Evolutionary conservation across 192 early-diverging fungal genomes (phyloP).

Genomic region (Coemansia sp.): DNA sequence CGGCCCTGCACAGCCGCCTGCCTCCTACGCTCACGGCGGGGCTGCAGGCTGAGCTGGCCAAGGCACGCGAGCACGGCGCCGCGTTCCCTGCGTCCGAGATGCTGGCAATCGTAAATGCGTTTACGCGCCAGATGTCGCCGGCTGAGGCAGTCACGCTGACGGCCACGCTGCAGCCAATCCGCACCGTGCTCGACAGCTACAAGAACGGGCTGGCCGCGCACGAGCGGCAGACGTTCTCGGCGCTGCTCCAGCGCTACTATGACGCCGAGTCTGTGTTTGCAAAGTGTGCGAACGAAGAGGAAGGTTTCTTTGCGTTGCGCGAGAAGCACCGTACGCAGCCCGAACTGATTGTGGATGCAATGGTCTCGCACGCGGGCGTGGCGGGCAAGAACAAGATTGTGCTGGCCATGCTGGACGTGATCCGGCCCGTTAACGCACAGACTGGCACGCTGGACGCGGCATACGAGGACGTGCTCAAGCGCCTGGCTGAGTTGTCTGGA

Average conservation of each 20-base stretch:
- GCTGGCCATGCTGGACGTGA: slow-evolving; percentile 74
- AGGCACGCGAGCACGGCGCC: slow-evolving; percentile 24
- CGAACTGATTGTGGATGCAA: slow-evolving; percentile 64
- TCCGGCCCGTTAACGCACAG: slow-evolving; percentile 61
- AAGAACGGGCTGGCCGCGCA: slow-evolving; percentile 70
- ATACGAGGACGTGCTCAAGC: slow-evolving; percentile 77
- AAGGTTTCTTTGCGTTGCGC: slow-evolving; percentile 80
- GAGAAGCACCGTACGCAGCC: slow-evolving; percentile 82
- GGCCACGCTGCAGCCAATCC: slow-evolving; percentile 66
- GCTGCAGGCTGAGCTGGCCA: slow-evolving; percentile 50
- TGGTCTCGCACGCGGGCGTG: slow-evolving; percentile 84
- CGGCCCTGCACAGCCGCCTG: slow-evolving; percentile 82
- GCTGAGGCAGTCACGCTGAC: slow-evolving; percentile 67
- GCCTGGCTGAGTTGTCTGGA: slow-evolving; percentile 73
- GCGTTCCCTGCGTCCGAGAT: slow-evolving; percentile 74
- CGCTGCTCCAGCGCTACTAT: slow-evolving; percentile 82
- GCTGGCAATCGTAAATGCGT: slow-evolving; percentile 60
- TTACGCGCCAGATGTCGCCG: slow-evolving; percentile 52
- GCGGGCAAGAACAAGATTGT: slow-evolving; percentile 75
- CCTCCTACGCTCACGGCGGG: slow-evolving; percentile 64
- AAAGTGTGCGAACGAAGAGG: slow-evolving; percentile 71
- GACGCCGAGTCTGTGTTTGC: slow-evolving; percentile 83
- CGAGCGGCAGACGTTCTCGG: slow-evolving; percentile 68
- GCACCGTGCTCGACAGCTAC: slow-evolving; percentile 66
- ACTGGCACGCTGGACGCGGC: slow-evolving; percentile 65